Conservation (phyloP, 371 early-diverging fungal genomes). For the Furculomyces boomerangus region DNA sequence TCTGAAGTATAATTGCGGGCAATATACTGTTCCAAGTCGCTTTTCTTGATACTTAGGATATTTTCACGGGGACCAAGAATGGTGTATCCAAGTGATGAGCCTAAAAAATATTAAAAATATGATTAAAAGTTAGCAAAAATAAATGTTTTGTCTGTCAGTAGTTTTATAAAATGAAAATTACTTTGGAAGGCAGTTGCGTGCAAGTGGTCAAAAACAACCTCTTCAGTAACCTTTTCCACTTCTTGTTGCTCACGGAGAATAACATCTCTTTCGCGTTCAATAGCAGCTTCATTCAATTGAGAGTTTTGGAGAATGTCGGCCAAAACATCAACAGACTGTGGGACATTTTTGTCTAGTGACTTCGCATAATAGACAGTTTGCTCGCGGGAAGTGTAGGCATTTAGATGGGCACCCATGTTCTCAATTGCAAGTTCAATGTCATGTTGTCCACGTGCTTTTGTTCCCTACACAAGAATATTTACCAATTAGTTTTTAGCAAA, state of each 20-base stretch:
- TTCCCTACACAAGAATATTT: constrained; percentile 40
- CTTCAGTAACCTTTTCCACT: constrained; percentile 88
- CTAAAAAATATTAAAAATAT: neutral
- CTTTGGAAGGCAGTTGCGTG: constrained; percentile 91
- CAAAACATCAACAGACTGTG: constrained; percentile 74
- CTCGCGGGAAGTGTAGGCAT: constrained; percentile 95
- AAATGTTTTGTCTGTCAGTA: too few species aligned
- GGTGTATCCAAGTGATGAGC: constrained; percentile 65
- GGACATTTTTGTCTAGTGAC: constrained; percentile 69
- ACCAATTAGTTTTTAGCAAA: neutral
- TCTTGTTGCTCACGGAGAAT: constrained; percentile 91
- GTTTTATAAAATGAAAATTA: constrained; percentile 12
- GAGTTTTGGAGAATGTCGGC: constrained; percentile 90
- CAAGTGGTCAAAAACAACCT: constrained; percentile 88
- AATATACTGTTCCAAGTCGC: constrained; percentile 72
- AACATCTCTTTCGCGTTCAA: constrained; percentile 86
- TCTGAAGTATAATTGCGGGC: constrained; percentile 86
- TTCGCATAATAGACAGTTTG: constrained; percentile 97
- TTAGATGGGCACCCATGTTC: constrained; percentile 93
- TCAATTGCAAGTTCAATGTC: constrained; percentile 88
- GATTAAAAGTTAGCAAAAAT: too few species aligned
- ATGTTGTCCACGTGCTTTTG: constrained; percentile 59
- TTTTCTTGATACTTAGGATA: constrained; percentile 64
- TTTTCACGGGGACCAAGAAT: constrained; percentile 87
- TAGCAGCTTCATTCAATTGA: constrained; percentile 58